Base-by-base conservation (phyloP, 1,139 yeast genomes). In the Geotrichum bryndzae region DNA sequence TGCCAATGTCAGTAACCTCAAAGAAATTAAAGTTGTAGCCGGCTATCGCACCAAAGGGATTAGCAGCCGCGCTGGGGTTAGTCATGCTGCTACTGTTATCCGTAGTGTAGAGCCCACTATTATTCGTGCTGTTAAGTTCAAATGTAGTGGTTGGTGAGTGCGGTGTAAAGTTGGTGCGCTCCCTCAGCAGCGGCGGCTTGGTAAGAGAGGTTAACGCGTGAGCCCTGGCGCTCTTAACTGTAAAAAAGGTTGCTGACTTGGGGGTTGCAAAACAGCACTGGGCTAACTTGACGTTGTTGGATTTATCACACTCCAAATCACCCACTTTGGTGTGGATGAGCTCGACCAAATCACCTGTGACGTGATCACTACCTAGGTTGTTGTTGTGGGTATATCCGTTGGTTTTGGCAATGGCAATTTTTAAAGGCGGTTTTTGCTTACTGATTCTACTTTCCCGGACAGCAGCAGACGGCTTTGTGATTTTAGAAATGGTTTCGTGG, bases 111-210 rank as follows among this genome's bases (percentile, higher is more conserved):
- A 15, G 22, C 6, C 29, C 31, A 23, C 53, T 27, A 27, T 27
- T 27, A 6, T 27, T 27, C 6, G 3, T 27, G 31, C 6, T 50
- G 31, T 23, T 50, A 6, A 50, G n/a, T 15, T 58, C 61, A 58
- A 58, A 58, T 10, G 61, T 58, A 2, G 61, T 58, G 18, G 57
- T 58, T 3, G 61, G 61, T 4, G 61, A 58, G 25, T 7, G 15
- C 6, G 52, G 52, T 50, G 33, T 50, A 27, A 15, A 13, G 31
- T 7, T 22, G 31, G 52, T 13, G 4, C 10, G 6, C 31, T 50
- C 27, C 8, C 1, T 7, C 22, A 18, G 56, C 46, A 33, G 29
- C 5, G 56, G 15, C 3, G 53, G 38, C 5, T 38, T 54, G 18
- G 23, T 11, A 7, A 35, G 46, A n/a, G 45, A 35, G 48, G 15